Percentiles rank a stretch among this genome's conserved stretches.
phyloP scores from a whole-genome alignment of 2,329 filamentous ascomycete species.

The Dactylella cylindrospora region DNA sequence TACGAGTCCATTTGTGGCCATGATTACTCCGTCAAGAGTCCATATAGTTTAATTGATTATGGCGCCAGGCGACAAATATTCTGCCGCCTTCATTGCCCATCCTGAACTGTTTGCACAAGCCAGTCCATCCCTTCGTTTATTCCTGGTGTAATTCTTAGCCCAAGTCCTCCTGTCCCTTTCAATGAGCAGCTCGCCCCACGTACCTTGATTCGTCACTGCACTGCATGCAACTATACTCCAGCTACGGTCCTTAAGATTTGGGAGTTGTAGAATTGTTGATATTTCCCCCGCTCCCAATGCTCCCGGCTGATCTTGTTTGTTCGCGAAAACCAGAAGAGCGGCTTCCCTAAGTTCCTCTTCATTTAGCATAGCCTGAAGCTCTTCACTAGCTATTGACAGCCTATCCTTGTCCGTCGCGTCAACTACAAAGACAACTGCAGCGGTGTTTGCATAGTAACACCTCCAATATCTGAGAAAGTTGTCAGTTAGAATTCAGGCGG shows the following conservation, averaged over 20 bases:
- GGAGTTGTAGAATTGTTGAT: constrained; percentile 84
- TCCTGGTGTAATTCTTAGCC: constrained; percentile 61
- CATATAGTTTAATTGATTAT: too few relatives aligned
- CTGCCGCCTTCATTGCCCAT: constrained; percentile 11
- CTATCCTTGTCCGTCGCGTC: constrained; percentile 97
- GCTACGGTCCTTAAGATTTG: constrained; percentile 90
- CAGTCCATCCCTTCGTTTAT: constrained; percentile 99
- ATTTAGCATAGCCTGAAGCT: constrained; percentile 90
- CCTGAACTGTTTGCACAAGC: constrained; percentile 63
- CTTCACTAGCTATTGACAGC: constrained; percentile 86
- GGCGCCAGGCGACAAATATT: too few relatives aligned
- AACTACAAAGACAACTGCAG: constrained; percentile 97
- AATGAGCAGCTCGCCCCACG: constrained; percentile 9
- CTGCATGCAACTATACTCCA: constrained; percentile 99
- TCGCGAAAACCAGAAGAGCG: constrained; percentile 89
- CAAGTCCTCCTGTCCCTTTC: neutral
- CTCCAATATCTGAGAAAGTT: constrained; percentile 70
- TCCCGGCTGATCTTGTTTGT: constrained; percentile 97
- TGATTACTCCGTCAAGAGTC: too few relatives aligned
- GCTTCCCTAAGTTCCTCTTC: constrained; percentile 96
- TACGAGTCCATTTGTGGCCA: too few relatives aligned
- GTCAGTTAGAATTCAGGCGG: neutral
- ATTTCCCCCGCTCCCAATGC: constrained; percentile 97
- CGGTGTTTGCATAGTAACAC: constrained; percentile 98
- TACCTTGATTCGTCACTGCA: constrained; percentile 73